A percentile compares a stretch with the other conserved stretches of the same genome.
Evolutionary conservation across 805 yeast genomes (phyloP).

Genomic region (Starmerella potacharoeniae): DNA sequence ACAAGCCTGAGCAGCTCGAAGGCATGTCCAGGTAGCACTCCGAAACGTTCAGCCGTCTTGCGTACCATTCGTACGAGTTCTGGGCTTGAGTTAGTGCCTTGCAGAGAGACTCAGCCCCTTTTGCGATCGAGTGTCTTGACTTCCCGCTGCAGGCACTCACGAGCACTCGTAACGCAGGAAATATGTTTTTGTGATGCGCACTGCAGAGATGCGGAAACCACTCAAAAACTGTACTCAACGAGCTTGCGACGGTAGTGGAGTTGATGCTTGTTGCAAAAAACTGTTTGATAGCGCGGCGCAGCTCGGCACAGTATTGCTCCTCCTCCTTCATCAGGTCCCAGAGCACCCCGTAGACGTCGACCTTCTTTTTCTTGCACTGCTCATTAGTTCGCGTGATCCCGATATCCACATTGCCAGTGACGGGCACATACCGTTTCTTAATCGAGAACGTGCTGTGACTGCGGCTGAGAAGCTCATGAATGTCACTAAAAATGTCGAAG

Average conservation of each 20-base stretch:
- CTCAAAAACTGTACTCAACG: constrained; percentile 3
- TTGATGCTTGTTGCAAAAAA: constrained; percentile 1
- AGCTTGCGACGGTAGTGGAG: background rate
- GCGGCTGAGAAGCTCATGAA: background rate
- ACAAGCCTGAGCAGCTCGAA: background rate
- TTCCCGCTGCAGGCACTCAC: background rate
- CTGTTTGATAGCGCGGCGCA: constrained; percentile 1
- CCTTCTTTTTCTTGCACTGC: background rate
- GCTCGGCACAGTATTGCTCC: constrained; percentile 3
- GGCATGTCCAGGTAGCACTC: constrained; percentile 7
- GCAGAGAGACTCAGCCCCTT: background rate
- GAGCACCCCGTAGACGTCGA: background rate
- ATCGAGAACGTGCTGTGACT: no score
- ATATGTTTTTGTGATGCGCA: constrained; percentile 3
- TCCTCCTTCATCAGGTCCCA: constrained; percentile 6
- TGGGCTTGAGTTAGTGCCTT: background rate
- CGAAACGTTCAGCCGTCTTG: constrained; percentile 2
- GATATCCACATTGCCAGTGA: background rate
- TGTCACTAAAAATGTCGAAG: constrained; percentile 12
- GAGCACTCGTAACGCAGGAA: background rate
- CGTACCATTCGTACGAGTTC: constrained; percentile 3
- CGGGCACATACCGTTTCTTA: background rate
- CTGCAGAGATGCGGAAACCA: constrained; percentile 9
- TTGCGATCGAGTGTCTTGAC: background rate
- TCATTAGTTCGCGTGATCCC: background rate